A percentile compares a stretch with the other conserved stretches of the same genome.
These are phyloP conservation scores for Musa schizocarpa DNA, from an alignment of 176 grass and related monocot genomes.

Conservation along the genomic window DNA sequence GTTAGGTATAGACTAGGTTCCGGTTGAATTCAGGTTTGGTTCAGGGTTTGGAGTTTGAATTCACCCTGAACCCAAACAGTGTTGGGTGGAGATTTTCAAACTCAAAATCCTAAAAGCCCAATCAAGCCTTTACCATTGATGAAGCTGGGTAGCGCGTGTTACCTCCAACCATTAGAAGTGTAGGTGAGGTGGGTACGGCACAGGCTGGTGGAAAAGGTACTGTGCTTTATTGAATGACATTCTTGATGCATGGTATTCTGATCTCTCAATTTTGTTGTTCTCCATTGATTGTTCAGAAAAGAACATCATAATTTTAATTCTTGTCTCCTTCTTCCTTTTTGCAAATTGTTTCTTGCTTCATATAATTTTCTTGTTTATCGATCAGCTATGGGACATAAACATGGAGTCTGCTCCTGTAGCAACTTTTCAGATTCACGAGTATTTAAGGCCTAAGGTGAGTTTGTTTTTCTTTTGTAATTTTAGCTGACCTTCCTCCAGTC, in stretches of 20 bases:
- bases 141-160: neutral
- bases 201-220: neutral
- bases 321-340: conserved; percentile 43
- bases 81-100: neutral
- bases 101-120: neutral
- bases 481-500: neutral
- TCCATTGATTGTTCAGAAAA: neutral
- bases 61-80: too few relatives aligned
- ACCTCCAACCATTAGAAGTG: neutral
- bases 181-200: neutral
- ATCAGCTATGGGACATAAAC: conserved; percentile 12
- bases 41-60: too few relatives aligned
- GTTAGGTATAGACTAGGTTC: too few relatives aligned
- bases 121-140: neutral
- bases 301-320: neutral
- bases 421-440: conserved; percentile 1
- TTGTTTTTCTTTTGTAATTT: conserved; percentile 12
- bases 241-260: neutral
- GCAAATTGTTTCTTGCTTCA: conserved; percentile 57
- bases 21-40: too few relatives aligned
- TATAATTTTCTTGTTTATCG: conserved; percentile 52
- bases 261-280: neutral
- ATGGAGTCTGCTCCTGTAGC: conserved; percentile 9
- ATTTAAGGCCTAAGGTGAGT: conserved; percentile 46
- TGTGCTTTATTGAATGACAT: neutral